Evolutionary conservation across 129 eudicot genomes (phyloP), one percentile per base, ranked within the genome.

Genomic region (Sambucus nigra): DNA sequence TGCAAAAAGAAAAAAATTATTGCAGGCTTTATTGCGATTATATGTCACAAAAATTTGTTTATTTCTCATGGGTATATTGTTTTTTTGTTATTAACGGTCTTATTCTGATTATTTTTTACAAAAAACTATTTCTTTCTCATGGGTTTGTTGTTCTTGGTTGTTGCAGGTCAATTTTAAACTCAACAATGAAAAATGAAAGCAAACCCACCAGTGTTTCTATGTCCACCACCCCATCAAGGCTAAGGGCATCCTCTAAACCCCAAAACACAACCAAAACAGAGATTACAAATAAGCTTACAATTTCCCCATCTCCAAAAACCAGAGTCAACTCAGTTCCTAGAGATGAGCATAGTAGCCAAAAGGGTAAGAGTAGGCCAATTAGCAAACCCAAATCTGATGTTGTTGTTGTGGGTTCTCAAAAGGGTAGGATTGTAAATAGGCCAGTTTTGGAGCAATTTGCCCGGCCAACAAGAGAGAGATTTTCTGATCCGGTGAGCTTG

Each of bases 391-490:
- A 29, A 25, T 2, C 42, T 3, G n/a, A n/a, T n/a, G n/a, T 11
- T 31, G 38, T 31, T 31, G 38, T 6, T 31, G 38, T 17, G 20
- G n/a, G n/a, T n/a, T n/a, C n/a, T n/a, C n/a, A n/a, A n/a, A n/a
- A 44, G 26, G 12, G 27, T 26, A 40, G 65, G 55, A 19, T 31
- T 11, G 41, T 27, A 10, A 59, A 20, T 32, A 17, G 49, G 8
- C n/a, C 25, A 14, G 67, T 49, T 62, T 49, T 33, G 16, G 67
- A 62, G 18, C 45, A 55, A 24, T 50, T 33, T 50, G 47, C 67
- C 8, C 5, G 67, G 50, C 67, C 67, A 15, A 39, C 24, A 1
- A 13, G 51, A 23, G 51, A 55, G 22, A 10, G 51, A 23, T 21
- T 35, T 15, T 13, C 3, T 33, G 61, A 23, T 32, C 11, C 2